phyloP scores from a whole-genome alignment of 371 early-diverging fungal genomes.

The Rhizopus microsporus region DNA sequence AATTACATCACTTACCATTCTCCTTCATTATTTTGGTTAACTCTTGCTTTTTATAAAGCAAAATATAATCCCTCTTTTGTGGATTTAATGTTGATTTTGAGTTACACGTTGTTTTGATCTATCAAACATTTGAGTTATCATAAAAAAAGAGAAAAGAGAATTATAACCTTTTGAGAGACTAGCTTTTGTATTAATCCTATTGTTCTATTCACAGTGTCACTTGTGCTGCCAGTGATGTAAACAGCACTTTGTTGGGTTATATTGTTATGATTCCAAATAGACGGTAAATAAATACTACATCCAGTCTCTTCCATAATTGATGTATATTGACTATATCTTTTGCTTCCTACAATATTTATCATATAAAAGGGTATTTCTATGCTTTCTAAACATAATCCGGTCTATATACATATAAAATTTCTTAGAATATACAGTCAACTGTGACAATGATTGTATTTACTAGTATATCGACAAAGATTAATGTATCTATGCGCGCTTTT shows the following conservation, averaged over 20 bases:
- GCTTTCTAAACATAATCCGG: slow-evolving; percentile 12
- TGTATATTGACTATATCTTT: slow-evolving; percentile 35
- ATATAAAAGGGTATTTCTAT: slow-evolving; percentile 16
- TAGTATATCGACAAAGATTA: slow-evolving; percentile 17
- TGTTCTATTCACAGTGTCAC: slow-evolving; percentile 19
- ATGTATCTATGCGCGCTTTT: slow-evolving; percentile 18
- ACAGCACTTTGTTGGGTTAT: slow-evolving; percentile 15
- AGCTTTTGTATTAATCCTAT: slow-evolving; percentile 17
- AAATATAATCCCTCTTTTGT: slow-evolving; percentile 28
- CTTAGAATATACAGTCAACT: neutral
- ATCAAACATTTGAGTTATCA: neutral
- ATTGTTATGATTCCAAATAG: slow-evolving; percentile 19
- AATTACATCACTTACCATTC: slow-evolving; percentile 17
- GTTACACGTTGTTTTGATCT: slow-evolving; percentile 31
- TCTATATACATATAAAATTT: neutral
- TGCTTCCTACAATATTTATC: slow-evolving; percentile 15
- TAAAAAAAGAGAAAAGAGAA: no score
- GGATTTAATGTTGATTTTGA: slow-evolving; percentile 26
- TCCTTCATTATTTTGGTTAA: slow-evolving; percentile 26
- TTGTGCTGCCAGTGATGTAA: slow-evolving; percentile 22
- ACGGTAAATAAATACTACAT: slow-evolving; percentile 68
- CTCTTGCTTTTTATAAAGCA: slow-evolving; percentile 26
- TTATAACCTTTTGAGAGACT: slow-evolving; percentile 20
- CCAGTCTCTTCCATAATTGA: slow-evolving; percentile 66
- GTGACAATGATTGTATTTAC: slow-evolving; percentile 5